Evolutionary conservation across 1,284 basidiomycete species (phyloP).

Genomic region (Ganoderma meredithae): DNA sequence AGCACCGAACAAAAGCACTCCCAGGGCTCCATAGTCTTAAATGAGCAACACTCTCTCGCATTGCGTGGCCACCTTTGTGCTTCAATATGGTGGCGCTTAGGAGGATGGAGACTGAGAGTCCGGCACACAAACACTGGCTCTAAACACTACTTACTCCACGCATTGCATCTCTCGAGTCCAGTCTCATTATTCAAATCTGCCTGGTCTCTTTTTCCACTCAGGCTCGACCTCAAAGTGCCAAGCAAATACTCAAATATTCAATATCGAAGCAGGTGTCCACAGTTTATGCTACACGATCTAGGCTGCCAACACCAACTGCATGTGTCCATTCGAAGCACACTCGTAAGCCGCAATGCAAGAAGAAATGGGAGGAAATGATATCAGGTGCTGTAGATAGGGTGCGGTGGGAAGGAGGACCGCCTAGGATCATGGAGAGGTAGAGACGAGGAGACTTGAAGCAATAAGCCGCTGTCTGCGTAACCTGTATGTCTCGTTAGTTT

Average conservation of each 20-base stretch:
- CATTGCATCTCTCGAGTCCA: neutral
- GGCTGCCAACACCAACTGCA: neutral
- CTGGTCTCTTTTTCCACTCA: no score
- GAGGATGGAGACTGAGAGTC: no score
- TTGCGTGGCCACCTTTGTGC: no score
- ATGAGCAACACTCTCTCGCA: no score
- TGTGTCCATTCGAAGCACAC: neutral
- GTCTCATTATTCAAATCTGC: no score
- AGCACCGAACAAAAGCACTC: no score
- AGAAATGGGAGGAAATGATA: neutral
- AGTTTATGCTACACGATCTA: neutral
- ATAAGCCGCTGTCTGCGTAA: no score
- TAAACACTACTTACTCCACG: neutral
- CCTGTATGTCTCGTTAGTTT: no score
- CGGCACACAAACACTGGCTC: neutral
- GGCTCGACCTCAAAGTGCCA: no score
- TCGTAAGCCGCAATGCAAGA: neutral
- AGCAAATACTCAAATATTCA: neutral
- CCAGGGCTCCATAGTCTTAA: no score
- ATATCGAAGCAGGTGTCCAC: neutral
- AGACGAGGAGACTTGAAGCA: no score
- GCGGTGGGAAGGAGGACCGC: neutral
- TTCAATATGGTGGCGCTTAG: no score
- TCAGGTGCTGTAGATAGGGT: neutral
- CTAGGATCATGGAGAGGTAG: neutral